phyloP scores from a whole-genome alignment of 2,329 filamentous ascomycete genomes.

The Scolecobasidium constrictum region DNA sequence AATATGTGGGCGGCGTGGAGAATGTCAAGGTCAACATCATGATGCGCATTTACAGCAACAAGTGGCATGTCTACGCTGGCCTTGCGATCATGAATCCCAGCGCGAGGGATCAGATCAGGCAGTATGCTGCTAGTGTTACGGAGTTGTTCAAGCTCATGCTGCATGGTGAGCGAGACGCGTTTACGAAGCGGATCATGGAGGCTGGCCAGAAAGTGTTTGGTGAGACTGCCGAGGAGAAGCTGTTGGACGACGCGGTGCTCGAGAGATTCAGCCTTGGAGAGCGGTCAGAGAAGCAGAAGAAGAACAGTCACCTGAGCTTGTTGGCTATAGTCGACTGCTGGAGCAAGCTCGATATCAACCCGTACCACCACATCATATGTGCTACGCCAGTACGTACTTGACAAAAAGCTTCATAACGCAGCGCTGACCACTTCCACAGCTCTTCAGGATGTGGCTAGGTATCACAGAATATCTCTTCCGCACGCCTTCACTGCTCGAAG shows the following conservation, averaged over 20 bases:
- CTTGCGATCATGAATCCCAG: constrained; percentile 94
- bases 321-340: constrained; percentile 98
- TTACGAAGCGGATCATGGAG: constrained; percentile 63
- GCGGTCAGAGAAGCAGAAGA: constrained; percentile 53
- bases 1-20: constrained; percentile 93
- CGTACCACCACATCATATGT: constrained; percentile 99
- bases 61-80: constrained; percentile 98
- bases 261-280: constrained; percentile 80
- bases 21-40: constrained; percentile 99
- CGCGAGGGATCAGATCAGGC: constrained; percentile 81
- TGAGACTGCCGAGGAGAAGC: constrained; percentile 47
- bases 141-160: constrained; percentile 97
- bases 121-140: constrained; percentile 87
- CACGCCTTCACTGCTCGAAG: constrained; percentile 67
- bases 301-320: constrained; percentile 88
- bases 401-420: neutral
- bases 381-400: constrained; percentile 68
- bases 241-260: constrained; percentile 69
- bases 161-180: constrained; percentile 64
- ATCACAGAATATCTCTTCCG: constrained; percentile 96
- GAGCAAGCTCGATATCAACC: constrained; percentile 85
- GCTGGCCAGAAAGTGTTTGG: constrained; percentile 66
- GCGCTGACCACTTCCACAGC: constrained; percentile 35
- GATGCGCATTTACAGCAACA: constrained; percentile 92
- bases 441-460: constrained; percentile 92